phyloP scores from a whole-genome alignment of 768 basidiomycete genomes.

The Suillus plorans region DNA sequence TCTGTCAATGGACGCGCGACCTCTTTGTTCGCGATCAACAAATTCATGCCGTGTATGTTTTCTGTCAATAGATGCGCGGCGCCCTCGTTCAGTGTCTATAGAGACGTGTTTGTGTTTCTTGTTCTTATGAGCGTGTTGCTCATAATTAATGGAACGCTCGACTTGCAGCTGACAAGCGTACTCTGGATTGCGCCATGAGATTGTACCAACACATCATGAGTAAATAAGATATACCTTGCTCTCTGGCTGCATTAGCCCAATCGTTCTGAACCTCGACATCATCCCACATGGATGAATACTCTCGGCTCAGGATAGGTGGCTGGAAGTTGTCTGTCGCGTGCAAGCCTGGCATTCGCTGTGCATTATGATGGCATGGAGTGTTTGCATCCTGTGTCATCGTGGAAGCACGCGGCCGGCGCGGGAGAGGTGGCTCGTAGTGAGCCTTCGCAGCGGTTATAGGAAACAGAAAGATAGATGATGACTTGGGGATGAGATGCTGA shows the following conservation, averaged over 20 bases:
- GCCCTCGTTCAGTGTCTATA: not conserved
- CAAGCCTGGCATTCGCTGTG: not conserved
- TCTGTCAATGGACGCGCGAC: not conserved
- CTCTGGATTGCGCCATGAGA: slow-evolving; percentile 11
- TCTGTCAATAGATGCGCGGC: not conserved
- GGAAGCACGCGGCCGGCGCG: not conserved
- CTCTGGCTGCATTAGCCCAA: not conserved
- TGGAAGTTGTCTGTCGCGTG: not conserved
- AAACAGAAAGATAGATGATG: not conserved
- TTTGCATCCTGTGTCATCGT: not conserved
- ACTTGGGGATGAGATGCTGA: not conserved
- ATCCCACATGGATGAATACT: not conserved
- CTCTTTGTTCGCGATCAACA: not conserved
- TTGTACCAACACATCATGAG: not conserved
- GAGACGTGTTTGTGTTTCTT: not conserved
- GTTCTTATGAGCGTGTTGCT: slow-evolving; percentile 3
- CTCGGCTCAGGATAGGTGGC: slow-evolving; percentile 8
- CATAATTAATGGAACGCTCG: not conserved
- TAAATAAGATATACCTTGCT: slow-evolving; percentile 10
- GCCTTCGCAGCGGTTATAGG: not conserved
- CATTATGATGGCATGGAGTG: not conserved
- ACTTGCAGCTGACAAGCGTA: not conserved
- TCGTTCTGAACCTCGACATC: slow-evolving; percentile 1
- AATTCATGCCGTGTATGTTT: not conserved
- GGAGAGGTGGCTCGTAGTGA: not conserved